Conservation (phyloP, 2,329 filamentous ascomycete species). For the Paracamarosporium sp. region DNA sequence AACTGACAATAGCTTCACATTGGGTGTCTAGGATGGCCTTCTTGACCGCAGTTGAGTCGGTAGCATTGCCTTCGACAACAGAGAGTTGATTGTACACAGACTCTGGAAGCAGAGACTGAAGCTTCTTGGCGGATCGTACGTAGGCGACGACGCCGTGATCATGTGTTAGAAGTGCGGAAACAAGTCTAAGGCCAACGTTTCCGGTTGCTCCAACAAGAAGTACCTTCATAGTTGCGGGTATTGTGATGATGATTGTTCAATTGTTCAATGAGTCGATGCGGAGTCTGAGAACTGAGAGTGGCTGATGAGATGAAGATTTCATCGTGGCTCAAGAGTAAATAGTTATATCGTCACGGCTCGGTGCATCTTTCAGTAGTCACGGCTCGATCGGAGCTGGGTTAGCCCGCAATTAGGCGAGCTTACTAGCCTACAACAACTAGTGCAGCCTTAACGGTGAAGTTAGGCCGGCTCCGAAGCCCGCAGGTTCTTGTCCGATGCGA, state of each 20-base stretch:
- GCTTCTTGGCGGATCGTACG: slow-evolving; percentile 49
- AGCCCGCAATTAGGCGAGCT: background rate
- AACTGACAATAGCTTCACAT: slow-evolving; percentile 51
- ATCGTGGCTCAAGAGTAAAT: background rate
- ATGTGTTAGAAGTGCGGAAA: slow-evolving; percentile 46
- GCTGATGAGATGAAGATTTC: background rate
- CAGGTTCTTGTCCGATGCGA: background rate
- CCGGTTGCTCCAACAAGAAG: slow-evolving; percentile 51
- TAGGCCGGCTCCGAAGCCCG: background rate
- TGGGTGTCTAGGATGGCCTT: slow-evolving; percentile 43
- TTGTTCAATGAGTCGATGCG: background rate
- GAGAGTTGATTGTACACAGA: slow-evolving; percentile 37
- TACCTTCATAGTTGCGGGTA: slow-evolving; percentile 44
- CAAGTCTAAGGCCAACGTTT: slow-evolving; percentile 46
- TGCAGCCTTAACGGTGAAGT: background rate
- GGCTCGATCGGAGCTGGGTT: background rate
- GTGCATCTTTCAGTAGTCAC: background rate
- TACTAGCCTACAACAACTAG: background rate
- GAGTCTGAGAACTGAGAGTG: background rate
- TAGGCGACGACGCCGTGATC: slow-evolving; percentile 47
- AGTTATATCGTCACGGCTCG: background rate
- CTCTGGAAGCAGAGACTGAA: slow-evolving; percentile 43
- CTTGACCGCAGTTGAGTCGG: slow-evolving; percentile 42
- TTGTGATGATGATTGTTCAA: slow-evolving; percentile 2
- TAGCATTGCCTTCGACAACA: slow-evolving; percentile 49